Evolutionary conservation across 2,329 filamentous ascomycete genomes (phyloP).

Genomic region (Parastagonospora nodorum): DNA sequence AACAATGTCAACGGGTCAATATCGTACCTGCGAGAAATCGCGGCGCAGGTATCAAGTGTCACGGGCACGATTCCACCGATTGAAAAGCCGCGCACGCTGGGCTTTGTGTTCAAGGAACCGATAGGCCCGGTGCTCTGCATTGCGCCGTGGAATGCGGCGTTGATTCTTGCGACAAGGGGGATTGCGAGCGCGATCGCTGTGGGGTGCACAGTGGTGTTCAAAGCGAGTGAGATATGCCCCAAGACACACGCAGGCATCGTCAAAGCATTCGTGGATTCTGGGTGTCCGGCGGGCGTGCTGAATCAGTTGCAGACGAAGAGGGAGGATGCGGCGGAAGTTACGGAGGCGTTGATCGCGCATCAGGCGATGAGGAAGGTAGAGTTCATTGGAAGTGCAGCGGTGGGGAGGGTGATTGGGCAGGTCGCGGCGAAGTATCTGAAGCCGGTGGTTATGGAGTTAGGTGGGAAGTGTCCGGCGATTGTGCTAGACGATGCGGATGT

Average conservation of each 20-base stretch:
- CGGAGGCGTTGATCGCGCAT: slow-evolving; percentile 71
- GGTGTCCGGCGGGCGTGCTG: slow-evolving; percentile 72
- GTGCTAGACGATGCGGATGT: slow-evolving; percentile 76
- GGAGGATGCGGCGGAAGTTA: slow-evolving; percentile 65
- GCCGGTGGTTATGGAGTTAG: slow-evolving; percentile 77
- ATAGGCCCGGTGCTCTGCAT: slow-evolving; percentile 20
- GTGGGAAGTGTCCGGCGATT: slow-evolving; percentile 78
- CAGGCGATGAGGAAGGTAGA: slow-evolving; percentile 70
- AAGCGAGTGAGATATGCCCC: slow-evolving; percentile 35
- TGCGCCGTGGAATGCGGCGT: slow-evolving; percentile 55
- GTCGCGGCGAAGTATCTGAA: slow-evolving; percentile 74
- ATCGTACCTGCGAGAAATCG: slow-evolving; percentile 55
- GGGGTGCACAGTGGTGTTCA: slow-evolving; percentile 48
- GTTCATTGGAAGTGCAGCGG: slow-evolving; percentile 75
- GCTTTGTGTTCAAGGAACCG: slow-evolving; percentile 41
- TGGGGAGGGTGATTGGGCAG: slow-evolving; percentile 71
- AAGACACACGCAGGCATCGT: slow-evolving; percentile 24
- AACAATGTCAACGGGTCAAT: slow-evolving; percentile 44
- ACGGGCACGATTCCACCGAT: slow-evolving; percentile 29
- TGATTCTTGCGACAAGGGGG: slow-evolving; percentile 35
- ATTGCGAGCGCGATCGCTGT: slow-evolving; percentile 63
- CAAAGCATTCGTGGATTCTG: slow-evolving; percentile 58
- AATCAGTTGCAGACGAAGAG: slow-evolving; percentile 68
- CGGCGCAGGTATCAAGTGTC: slow-evolving; percentile 31
- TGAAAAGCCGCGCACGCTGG: slow-evolving; percentile 30